A percentile compares a stretch with the other conserved stretches of the same genome.
Conservation (phyloP, 257 asterid genomes). For the Fraxinus americana region DNA sequence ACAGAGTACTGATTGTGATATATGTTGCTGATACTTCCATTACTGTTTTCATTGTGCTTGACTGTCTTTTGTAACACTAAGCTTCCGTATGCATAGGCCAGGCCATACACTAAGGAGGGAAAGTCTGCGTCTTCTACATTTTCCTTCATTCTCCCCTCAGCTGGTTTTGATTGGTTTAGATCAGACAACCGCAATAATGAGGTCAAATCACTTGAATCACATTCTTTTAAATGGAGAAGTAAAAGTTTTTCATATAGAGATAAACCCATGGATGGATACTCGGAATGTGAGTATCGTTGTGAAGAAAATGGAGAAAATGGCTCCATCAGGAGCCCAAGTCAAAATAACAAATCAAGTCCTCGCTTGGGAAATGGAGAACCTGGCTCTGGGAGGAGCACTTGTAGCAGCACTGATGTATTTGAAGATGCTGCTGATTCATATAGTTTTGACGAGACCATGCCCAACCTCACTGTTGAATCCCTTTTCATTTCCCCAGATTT, state of each 20-base stretch:
- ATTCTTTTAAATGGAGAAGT: conserved; percentile 73
- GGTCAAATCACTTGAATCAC: conserved; percentile 43
- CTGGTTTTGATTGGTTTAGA: conserved; percentile 56
- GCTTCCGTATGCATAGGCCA: conserved; percentile 59
- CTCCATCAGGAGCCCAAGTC: conserved; percentile 20
- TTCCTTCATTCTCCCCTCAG: conserved; percentile 63
- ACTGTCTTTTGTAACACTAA: conserved; percentile 35
- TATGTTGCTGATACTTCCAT: not conserved
- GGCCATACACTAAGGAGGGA: conserved; percentile 52
- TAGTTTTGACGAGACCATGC: conserved; percentile 48
- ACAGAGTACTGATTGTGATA: not conserved
- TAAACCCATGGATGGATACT: conserved; percentile 59
- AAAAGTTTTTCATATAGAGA: conserved; percentile 64
- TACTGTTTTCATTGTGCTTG: not conserved
- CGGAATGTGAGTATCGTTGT: conserved; percentile 30
- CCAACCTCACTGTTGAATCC: conserved; percentile 69
- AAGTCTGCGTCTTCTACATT: conserved; percentile 58
- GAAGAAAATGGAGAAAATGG: conserved; percentile 31
- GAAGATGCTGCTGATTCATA: conserved; percentile 66
- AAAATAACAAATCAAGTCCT: conserved; percentile 22
- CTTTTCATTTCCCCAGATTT: conserved; percentile 65
- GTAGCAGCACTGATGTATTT: conserved; percentile 53
- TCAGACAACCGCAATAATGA: conserved; percentile 34
- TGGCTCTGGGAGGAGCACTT: conserved; percentile 57
- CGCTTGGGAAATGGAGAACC: conserved; percentile 47